These are phyloP conservation scores for Apophysomyces trapeziformis DNA, from an alignment of 371 early-diverging fungal genomes.

Conservation along the genomic window DNA sequence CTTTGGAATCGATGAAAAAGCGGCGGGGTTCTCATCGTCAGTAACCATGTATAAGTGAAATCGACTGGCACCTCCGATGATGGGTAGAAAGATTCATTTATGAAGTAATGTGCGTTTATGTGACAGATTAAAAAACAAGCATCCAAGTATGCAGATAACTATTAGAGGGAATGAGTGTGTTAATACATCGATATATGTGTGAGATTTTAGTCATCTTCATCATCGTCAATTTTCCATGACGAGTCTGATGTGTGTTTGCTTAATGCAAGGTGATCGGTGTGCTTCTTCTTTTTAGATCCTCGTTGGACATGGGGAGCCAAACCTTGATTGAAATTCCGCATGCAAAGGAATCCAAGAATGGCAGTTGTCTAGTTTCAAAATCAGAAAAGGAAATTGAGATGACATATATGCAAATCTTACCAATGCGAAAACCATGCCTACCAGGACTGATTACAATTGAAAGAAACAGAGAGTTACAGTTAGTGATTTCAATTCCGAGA, in stretches of 20 bases:
- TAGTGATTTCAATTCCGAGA: background rate
- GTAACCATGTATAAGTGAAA: background rate
- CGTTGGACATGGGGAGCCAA: slow-evolving; percentile 50
- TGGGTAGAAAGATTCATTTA: background rate
- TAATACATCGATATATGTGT: background rate
- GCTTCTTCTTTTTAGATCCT: slow-evolving; percentile 39
- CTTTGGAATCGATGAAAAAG: slow-evolving; percentile 24
- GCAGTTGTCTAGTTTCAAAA: background rate
- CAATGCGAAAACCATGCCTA: slow-evolving; percentile 42
- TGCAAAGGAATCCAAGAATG: slow-evolving; percentile 23
- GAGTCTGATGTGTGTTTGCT: slow-evolving; percentile 19
- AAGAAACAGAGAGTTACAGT: background rate
- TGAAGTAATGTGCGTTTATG: background rate
- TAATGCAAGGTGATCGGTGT: slow-evolving; percentile 19
- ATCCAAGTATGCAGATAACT: background rate
- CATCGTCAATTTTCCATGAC: slow-evolving; percentile 52
- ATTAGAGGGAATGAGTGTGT: background rate
- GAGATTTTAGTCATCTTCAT: slow-evolving; percentile 16
- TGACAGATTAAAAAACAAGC: slow-evolving; percentile 3
- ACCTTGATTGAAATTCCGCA: slow-evolving; percentile 46
- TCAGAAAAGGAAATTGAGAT: background rate
- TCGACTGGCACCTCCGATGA: background rate
- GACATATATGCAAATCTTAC: slow-evolving; percentile 20
- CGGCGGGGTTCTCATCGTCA: slow-evolving; percentile 13
- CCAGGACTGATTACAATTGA: slow-evolving; percentile 24